Evolutionary conservation across 2,329 filamentous ascomycete species (phyloP), one percentile per base, ranked within the genome.

Genomic region (Pseudogymnoascus sp.): DNA sequence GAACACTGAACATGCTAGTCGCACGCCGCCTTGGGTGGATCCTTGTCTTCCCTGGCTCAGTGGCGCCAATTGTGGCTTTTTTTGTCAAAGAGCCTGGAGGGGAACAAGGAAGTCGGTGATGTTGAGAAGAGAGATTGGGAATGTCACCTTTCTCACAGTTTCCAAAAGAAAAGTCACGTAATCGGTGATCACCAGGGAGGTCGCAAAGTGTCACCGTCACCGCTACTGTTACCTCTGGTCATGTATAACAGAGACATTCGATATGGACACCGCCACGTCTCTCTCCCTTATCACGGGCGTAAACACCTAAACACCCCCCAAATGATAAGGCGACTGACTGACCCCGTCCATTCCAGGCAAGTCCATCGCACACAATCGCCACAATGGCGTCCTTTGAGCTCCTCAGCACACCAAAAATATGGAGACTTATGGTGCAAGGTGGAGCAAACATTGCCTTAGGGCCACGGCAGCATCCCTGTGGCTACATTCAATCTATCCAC

Each of bases 171-270:
- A 31, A 54, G 45, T 54, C 45, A 54, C 45, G 45, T 54, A 54
- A 54, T 54, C 23, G 23, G 23, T 54, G 45, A 31, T 54, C 45
- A 54, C 45, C 45, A 16, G 45, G 45, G 45, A 54, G 45, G 45
- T 23, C 45, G 23, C 45, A 54, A 54, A 54, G 23, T 54, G 45
- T 54, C 45, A 54, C 45, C 45, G 45, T 54, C 45, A 54, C 45
- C 45, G 45, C 45, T 54, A 54, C 45, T 54, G 45, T 54, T 54
- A 54, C 45, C 45, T 28, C 14, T 54, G 23, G 16, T 28, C 45
- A 54, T 54, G 45, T 54, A 54, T 54, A 54, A 54, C 45, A 54
- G 45, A 54, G 23, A 54, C 45, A 54, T 31, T 54, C 23, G 45
- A 54, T 31, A 54, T 54, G 45, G 45, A 54, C 45, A 54, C 21